Base-by-base conservation (phyloP, 2,329 filamentous ascomycete genomes). In the Penicillium sp. region DNA sequence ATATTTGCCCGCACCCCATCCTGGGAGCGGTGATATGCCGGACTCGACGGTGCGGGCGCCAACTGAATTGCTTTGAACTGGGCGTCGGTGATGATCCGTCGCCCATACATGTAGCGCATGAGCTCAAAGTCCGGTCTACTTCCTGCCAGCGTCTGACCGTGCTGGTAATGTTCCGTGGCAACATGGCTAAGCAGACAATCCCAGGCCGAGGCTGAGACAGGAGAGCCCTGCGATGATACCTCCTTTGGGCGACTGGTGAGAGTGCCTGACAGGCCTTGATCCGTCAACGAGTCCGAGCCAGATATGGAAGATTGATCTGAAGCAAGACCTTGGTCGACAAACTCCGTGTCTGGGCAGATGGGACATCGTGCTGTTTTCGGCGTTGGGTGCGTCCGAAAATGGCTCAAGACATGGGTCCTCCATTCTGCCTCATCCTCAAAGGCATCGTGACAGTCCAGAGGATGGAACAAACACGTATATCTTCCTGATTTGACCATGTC, bases 1-100 rank as follows among this genome's bases (percentile, higher is more conserved):
- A 70, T 65, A 48, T 56, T 67, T 12, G 62, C 62, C 36, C 67
- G 58, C 24, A 68, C 57, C 1, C 66, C 51, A 43, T 70, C 67
- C 49, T 67, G 64, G 18, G 61, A 66, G n/a, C 56, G 63, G 51
- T 66, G 65, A 56, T 67, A 68, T 12, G 61, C 66, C 4, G 67
- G 66, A 43, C 64, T 67, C 5, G 61, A 62, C 32, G 68, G 65
- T 6, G 63, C 59, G 3, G 69, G 66, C 13, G 65, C 60, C 43
- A 73, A 57, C 53, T 75, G 72, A 51, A 72, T 64, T 25, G 66
- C 62, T 54, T 71, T 73, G 53, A 73, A 69, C 50, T 74, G 68
- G 11, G 68, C 67, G 13, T 68, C 66, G 9, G 63, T 67, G 50
- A 75, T 73, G 45, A 75, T 62, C 28, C 68, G 63, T 45, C 64